Conservation (phyloP, 2,329 filamentous ascomycete genomes). For the Venturiaceae sp. region DNA sequence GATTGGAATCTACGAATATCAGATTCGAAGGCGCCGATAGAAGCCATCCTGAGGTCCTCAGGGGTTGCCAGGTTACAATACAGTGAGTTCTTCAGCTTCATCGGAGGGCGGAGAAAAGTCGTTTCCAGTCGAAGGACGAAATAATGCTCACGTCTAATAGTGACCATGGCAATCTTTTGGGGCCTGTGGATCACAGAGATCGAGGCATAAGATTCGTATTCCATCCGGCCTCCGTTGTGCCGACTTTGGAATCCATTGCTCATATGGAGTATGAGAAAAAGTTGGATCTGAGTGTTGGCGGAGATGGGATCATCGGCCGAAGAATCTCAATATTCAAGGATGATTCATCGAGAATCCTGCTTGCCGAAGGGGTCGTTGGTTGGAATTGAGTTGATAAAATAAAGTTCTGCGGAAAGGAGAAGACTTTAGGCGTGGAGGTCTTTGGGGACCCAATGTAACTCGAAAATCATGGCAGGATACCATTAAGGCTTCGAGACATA, state of each 20-base stretch:
- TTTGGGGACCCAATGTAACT: no score
- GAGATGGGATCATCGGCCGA: conserved; percentile 6
- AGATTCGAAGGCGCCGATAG: neutral
- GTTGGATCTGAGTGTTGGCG: conserved; percentile 2
- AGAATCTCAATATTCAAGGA: conserved; percentile 4
- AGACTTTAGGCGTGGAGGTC: neutral
- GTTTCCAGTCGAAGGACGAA: no score
- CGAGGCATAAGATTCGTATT: neutral
- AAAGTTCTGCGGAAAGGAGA: neutral
- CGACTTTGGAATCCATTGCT: neutral
- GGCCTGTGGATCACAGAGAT: neutral
- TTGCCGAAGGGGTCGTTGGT: conserved; percentile 6
- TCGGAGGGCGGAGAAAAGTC: neutral
- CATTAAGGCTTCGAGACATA: no score
- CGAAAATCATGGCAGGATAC: no score
- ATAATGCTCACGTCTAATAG: neutral
- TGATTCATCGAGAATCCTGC: neutral
- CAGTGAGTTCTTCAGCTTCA: neutral
- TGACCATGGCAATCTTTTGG: neutral
- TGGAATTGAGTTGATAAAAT: conserved; percentile 1
- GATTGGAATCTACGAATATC: neutral
- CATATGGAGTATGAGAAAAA: neutral
- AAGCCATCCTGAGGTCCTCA: neutral
- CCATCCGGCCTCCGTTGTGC: neutral
- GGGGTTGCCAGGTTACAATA: neutral